phyloP scores from a whole-genome alignment of 2,329 filamentous ascomycete genomes.

The Tothia fuscella region DNA sequence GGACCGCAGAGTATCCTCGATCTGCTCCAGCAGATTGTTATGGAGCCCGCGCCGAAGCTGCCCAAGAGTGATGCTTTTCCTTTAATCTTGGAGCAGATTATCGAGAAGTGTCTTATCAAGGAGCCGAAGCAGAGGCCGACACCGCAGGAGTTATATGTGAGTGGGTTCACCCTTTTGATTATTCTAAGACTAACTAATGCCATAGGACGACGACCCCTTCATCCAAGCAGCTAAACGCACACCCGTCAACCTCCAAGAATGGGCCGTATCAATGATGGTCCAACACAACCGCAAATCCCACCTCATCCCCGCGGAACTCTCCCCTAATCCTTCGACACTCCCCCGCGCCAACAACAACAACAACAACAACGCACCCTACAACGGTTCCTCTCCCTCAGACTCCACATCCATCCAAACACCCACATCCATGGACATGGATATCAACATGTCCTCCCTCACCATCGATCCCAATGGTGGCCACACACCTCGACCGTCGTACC shows the following conservation, averaged over 20 bases:
- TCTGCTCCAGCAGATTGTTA: slow-evolving; percentile 90
- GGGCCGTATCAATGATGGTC: slow-evolving; percentile 91
- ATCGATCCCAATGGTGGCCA: slow-evolving; percentile 6
- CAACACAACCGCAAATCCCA: slow-evolving; percentile 92
- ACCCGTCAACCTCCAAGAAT: slow-evolving; percentile 83
- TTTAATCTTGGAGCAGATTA: slow-evolving; percentile 88
- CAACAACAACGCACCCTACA: not conserved
- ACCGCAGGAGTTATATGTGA: slow-evolving; percentile 82
- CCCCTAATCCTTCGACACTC: slow-evolving; percentile 1
- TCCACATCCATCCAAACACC: slow-evolving; percentile 7
- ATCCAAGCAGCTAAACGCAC: slow-evolving; percentile 94
- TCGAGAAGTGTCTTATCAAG: slow-evolving; percentile 90
- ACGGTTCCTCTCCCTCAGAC: not conserved
- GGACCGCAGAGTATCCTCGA: slow-evolving; percentile 90
- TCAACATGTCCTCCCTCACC: slow-evolving; percentile 5
- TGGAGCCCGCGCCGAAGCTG: slow-evolving; percentile 84
- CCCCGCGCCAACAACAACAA: slow-evolving; percentile 3
- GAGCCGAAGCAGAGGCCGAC: slow-evolving; percentile 80
- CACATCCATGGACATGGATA: slow-evolving; percentile 9
- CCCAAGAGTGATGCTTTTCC: slow-evolving; percentile 98
- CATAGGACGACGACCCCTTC: slow-evolving; percentile 80
- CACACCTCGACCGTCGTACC: slow-evolving; percentile 3
- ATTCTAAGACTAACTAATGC: slow-evolving; percentile 13
- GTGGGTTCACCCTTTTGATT: slow-evolving; percentile 22
- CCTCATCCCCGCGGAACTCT: slow-evolving; percentile 39